phyloP scores from a whole-genome alignment of 2,329 filamentous ascomycete genomes.

The Keithomyces neogunnii region DNA sequence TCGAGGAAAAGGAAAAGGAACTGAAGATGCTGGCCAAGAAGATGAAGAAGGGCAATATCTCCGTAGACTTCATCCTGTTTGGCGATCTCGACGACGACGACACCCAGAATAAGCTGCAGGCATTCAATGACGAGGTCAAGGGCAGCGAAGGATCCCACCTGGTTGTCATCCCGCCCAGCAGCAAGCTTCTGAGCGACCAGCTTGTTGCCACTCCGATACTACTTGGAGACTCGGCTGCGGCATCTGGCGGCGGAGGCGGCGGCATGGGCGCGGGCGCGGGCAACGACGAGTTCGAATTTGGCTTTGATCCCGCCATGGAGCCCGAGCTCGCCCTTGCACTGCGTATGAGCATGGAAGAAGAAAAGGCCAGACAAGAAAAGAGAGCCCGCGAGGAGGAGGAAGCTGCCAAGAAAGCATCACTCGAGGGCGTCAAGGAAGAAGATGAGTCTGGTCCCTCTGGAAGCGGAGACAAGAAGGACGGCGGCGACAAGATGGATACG shows the following conservation, averaged over 20 bases:
- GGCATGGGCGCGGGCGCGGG: slow-evolving; percentile 51
- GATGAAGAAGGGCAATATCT: slow-evolving; percentile 97
- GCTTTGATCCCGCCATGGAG: slow-evolving; percentile 83
- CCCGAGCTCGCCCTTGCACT: slow-evolving; percentile 90
- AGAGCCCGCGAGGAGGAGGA: slow-evolving; percentile 68
- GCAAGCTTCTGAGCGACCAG: slow-evolving; percentile 86
- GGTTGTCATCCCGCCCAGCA: slow-evolving; percentile 81
- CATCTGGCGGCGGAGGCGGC: slow-evolving; percentile 35
- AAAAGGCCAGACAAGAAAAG: slow-evolving; percentile 88
- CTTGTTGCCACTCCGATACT: slow-evolving; percentile 85
- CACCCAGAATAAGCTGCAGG: slow-evolving; percentile 81
- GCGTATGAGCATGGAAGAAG: slow-evolving; percentile 96
- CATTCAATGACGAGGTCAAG: slow-evolving; percentile 91
- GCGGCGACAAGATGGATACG: slow-evolving; percentile 80
- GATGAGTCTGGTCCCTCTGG: slow-evolving; percentile 51
- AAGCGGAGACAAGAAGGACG: slow-evolving; percentile 28
- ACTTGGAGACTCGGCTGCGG: slow-evolving; percentile 63
- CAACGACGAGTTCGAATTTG: slow-evolving; percentile 62
- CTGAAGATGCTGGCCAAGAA: slow-evolving; percentile 87
- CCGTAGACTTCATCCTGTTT: slow-evolving; percentile 90
- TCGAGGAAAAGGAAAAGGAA: slow-evolving; percentile 81
- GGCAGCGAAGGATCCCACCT: slow-evolving; percentile 85
- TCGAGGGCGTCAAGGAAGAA: slow-evolving; percentile 79
- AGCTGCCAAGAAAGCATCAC: slow-evolving; percentile 61
- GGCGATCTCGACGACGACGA: slow-evolving; percentile 87